phyloP scores from a whole-genome alignment of 2,329 filamentous ascomycete species.

The Alternaria arbusti region DNA sequence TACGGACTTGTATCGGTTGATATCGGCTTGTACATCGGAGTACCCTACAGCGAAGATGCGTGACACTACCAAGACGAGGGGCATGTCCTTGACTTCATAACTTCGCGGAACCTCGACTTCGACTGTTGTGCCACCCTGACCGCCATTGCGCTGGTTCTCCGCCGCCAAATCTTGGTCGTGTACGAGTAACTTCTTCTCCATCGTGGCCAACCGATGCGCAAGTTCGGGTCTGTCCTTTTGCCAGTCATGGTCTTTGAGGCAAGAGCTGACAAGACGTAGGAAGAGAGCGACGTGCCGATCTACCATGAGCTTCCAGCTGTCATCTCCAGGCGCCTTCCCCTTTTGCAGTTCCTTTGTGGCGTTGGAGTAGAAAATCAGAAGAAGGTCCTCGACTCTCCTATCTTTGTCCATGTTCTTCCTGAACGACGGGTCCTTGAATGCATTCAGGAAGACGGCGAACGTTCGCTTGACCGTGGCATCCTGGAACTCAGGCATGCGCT shows the following conservation, averaged over 20 bases:
- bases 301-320: slow-evolving; percentile 88
- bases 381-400: slow-evolving; percentile 86
- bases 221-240: slow-evolving; percentile 85
- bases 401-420: slow-evolving; percentile 94
- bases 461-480: slow-evolving; percentile 91
- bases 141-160: slow-evolving; percentile 62
- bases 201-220: slow-evolving; percentile 74
- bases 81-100: slow-evolving; percentile 97
- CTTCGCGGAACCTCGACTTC: slow-evolving; percentile 84
- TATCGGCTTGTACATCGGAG: slow-evolving; percentile 82
- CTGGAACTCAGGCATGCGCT: slow-evolving; percentile 85
- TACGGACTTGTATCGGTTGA: slow-evolving; percentile 76
- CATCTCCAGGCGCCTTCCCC: slow-evolving; percentile 76
- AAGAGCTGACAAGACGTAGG: slow-evolving; percentile 80
- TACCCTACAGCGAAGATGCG: slow-evolving; percentile 83
- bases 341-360: slow-evolving; percentile 90
- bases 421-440: slow-evolving; percentile 87
- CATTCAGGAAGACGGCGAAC: slow-evolving; percentile 92
- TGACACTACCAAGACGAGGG: slow-evolving; percentile 84
- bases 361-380: slow-evolving; percentile 95
- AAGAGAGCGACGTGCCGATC: slow-evolving; percentile 96
- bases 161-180: slow-evolving; percentile 89
- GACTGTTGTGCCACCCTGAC: slow-evolving; percentile 68
- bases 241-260: slow-evolving; percentile 83
- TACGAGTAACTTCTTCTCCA: slow-evolving; percentile 92